Conservation (phyloP, 176 grass and related monocot species). For the Eragrostis curvula region DNA sequence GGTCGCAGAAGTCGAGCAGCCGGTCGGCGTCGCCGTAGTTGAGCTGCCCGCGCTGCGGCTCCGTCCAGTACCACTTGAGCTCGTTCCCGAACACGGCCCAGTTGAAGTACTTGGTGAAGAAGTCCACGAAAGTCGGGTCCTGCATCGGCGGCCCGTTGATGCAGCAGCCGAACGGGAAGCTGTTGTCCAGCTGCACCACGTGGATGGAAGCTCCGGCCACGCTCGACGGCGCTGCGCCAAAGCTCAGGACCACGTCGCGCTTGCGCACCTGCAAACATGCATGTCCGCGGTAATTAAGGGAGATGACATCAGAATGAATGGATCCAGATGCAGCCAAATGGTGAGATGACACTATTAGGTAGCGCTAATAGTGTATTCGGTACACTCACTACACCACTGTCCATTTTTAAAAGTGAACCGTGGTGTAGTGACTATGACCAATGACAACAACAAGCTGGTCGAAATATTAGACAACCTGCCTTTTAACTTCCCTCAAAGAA, state of each 20-base stretch:
- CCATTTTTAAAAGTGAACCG: no score
- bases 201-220: not conserved
- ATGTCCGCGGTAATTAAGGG: no score
- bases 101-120: conserved; percentile 64
- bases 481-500: no score
- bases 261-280: not conserved
- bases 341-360: no score
- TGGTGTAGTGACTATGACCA: no score
- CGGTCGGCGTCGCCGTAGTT: conserved; percentile 71
- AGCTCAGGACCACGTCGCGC: not conserved
- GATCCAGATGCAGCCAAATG: no score
- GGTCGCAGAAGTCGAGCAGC: conserved; percentile 70
- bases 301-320: no score
- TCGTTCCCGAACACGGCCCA: conserved; percentile 73
- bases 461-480: no score
- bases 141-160: conserved; percentile 31
- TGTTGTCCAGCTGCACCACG: not conserved
- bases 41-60: conserved; percentile 56
- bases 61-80: conserved; percentile 86
- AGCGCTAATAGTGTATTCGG: no score
- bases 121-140: conserved; percentile 55
- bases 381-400: no score
- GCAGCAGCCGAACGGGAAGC: not conserved
- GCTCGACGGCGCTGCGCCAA: not conserved
- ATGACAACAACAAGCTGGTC: no score